These are phyloP conservation scores for Ceratobasidium papillatum DNA, from an alignment of 1,284 basidiomycete species.

Conservation along the genomic window DNA sequence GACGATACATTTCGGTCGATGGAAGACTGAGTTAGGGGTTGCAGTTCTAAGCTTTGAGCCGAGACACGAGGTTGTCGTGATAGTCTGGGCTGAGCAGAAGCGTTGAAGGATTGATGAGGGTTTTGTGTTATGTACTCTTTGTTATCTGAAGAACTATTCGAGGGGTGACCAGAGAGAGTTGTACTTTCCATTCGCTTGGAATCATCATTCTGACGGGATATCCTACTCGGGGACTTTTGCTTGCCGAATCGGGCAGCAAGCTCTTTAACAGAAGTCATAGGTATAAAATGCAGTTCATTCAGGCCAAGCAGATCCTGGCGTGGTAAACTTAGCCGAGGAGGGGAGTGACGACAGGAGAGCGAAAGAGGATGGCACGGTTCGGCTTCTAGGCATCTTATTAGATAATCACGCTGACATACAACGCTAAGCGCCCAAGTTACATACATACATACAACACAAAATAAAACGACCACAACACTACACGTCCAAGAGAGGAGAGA, in stretches of 20 bases:
- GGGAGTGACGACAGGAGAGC: background rate
- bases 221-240: background rate
- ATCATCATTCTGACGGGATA: background rate
- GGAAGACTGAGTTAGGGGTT: background rate
- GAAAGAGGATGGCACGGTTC: conserved; percentile 1
- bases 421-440: conserved; percentile 5
- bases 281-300: background rate
- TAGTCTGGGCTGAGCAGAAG: background rate
- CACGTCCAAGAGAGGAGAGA: conserved; percentile 1
- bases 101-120: background rate
- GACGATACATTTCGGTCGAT: too few species aligned
- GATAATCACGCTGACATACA: background rate
- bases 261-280: background rate
- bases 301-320: background rate
- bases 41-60: background rate
- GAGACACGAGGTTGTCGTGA: background rate
- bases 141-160: background rate
- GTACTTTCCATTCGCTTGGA: background rate
- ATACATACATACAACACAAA: conserved; percentile 13
- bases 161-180: background rate
- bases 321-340: background rate
- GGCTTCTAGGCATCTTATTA: background rate
- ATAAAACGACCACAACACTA: background rate
- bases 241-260: conserved; percentile 3
- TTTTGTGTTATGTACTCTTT: background rate